Conservation (phyloP, 108 stramenopile species). For the Bacterosira constricta region DNA sequence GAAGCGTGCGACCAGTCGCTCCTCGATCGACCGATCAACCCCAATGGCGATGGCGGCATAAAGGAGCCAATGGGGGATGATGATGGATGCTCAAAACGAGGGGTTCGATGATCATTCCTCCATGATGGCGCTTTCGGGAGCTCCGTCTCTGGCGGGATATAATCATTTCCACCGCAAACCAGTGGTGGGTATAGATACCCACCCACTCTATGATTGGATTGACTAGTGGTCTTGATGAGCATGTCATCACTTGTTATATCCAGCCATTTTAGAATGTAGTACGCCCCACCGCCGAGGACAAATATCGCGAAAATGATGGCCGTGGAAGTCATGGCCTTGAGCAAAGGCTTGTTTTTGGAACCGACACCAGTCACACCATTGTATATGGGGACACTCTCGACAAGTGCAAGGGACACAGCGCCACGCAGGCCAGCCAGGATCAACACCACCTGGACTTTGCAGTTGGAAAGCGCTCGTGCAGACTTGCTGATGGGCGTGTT, state of each 20-base stretch:
- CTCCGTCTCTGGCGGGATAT: background rate
- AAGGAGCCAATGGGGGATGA: background rate
- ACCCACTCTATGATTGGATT: background rate
- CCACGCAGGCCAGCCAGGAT: constrained; percentile 86
- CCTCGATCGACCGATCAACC: background rate
- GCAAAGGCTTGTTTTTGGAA: constrained; percentile 70
- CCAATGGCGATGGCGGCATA: no score
- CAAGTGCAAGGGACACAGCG: constrained; percentile 87
- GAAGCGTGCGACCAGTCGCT: background rate
- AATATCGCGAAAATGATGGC: constrained; percentile 84
- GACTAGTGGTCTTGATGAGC: constrained; percentile 30
- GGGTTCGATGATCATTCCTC: background rate
- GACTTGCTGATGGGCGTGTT: constrained; percentile 49
- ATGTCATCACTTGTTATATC: constrained; percentile 50
- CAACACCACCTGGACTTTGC: constrained; percentile 73
- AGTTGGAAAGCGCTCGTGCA: constrained; percentile 39
- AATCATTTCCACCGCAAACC: background rate
- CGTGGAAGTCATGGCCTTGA: constrained; percentile 87
- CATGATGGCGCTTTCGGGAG: background rate
- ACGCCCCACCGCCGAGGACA: constrained; percentile 79
- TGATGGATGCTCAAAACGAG: background rate
- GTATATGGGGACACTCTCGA: constrained; percentile 87
- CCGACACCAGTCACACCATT: constrained; percentile 71
- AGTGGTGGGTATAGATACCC: background rate
- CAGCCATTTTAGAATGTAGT: constrained; percentile 60